Base-by-base conservation (phyloP, 2,329 filamentous ascomycete genomes). In the Colletotrichum aenigma region DNA sequence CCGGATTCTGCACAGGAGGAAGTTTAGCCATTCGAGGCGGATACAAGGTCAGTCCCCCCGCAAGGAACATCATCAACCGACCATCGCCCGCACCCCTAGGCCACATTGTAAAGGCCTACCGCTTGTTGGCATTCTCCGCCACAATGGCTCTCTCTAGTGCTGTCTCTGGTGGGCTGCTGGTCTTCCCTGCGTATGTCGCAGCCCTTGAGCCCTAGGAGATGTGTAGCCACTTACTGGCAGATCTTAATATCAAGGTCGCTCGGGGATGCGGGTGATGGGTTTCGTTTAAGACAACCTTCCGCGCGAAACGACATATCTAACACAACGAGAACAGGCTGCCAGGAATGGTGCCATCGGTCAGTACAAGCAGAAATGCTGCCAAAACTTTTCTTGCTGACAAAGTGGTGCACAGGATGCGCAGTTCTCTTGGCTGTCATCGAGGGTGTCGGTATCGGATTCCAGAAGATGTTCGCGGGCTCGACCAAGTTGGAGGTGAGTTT, bases 1-100 rank as follows among this genome's bases (percentile, higher is more conserved):
- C 96, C 56, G 97, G 97, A 70, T 98, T 98, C 90, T 96, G 98
- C 86, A 98, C 97, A 6, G 96, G 96, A 82, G 97, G 97, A 80
- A 92, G 96, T 34, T 90, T 99, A 38, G 97, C 97, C 67, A 93
- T 98, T 77, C 92, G 97, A 87, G 97, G 97, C 81, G 97, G 97
- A 75, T 94, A 94, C 85, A 96, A 95, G 88, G 58, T 62, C 0
- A 34, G 58, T 32, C n/a, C n/a, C n/a, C n/a, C n/a, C n/a, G n/a
- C n/a, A n/a, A n/a, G n/a, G n/a, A n/a, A n/a, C n/a, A n/a, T n/a
- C n/a, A n/a, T n/a, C n/a, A n/a, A 43, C 38, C 38, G 9, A 18
- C 38, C 38, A n/a, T 2, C 38, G 1, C 1, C 43, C 43, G 43
- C 43, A 21, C 0, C n/a, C n/a, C 10, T 0, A 4, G 43, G 43